These are phyloP conservation scores for Syzygium aromaticum DNA, from an alignment of 345 rosid genomes.

Conservation along the genomic window DNA sequence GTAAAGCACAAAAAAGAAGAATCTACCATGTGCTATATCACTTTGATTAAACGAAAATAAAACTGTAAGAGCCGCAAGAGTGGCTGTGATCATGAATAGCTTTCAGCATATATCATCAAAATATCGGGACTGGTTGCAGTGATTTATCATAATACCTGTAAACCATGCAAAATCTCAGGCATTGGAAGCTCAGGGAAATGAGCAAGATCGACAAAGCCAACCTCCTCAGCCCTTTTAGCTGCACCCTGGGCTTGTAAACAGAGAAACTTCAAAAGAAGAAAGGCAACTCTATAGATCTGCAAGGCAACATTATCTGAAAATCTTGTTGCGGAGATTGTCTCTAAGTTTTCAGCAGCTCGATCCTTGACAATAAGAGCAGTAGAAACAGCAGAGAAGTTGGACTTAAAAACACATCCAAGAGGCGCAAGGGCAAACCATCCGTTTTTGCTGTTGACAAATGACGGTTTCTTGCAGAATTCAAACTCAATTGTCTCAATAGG, in stretches of 20 bases:
- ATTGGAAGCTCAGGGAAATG: conserved; percentile 92
- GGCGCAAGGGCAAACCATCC: conserved; percentile 93
- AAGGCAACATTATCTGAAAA: conserved; percentile 74
- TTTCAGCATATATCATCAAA: not conserved
- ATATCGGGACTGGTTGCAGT: not conserved
- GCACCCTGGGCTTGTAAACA: conserved; percentile 82
- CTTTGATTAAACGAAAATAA: not conserved
- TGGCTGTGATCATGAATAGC: not conserved
- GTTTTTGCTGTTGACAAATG: conserved; percentile 48
- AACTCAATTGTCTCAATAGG: conserved; percentile 60
- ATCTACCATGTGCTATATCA: not conserved
- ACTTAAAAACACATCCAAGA: conserved; percentile 38
- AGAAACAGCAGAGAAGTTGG: conserved; percentile 29
- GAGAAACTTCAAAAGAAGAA: conserved; percentile 67
- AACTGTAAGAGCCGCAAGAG: not conserved
- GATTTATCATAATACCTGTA: conserved; percentile 45
- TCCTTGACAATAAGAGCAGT: conserved; percentile 41
- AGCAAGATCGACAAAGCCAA: conserved; percentile 79
- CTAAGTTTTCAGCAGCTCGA: conserved; percentile 28
- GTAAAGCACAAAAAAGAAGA: not conserved
- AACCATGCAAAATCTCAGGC: conserved; percentile 85
- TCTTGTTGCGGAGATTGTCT: conserved; percentile 38
- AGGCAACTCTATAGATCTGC: conserved; percentile 72
- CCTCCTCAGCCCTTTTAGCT: conserved; percentile 75
- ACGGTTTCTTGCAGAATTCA: conserved; percentile 47